phyloP scores from a whole-genome alignment of 2,329 filamentous ascomycete genomes.

The Cladosporium sp. region DNA sequence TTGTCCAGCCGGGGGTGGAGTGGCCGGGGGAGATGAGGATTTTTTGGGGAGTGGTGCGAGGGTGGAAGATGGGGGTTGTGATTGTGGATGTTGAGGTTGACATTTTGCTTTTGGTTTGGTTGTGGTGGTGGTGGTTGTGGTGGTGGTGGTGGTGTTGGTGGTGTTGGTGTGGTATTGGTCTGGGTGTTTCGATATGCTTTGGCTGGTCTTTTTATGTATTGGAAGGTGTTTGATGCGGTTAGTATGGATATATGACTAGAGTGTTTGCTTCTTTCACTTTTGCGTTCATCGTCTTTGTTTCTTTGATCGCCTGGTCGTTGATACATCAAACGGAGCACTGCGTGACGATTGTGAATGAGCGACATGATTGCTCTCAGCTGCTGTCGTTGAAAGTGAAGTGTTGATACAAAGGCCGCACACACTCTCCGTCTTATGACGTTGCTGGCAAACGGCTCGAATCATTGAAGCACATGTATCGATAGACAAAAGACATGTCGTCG shows the following conservation, averaged over 20 bases:
- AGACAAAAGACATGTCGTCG: background rate
- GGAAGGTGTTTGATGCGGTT: background rate
- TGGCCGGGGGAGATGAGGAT: conserved; percentile 9
- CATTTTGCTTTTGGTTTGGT: background rate
- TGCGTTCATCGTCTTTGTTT: background rate
- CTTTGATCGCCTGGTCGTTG: background rate
- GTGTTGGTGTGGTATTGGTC: background rate
- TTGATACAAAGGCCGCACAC: too few relatives aligned
- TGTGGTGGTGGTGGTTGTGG: background rate
- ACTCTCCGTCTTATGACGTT: background rate
- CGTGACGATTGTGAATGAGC: background rate
- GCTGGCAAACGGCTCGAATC: background rate
- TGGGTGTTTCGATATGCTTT: background rate
- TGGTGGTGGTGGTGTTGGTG: too few relatives aligned
- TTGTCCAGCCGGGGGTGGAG: background rate
- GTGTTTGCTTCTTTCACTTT: background rate
- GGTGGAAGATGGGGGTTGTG: background rate
- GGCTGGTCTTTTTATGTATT: background rate
- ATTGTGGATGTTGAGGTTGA: background rate
- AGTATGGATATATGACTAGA: background rate
- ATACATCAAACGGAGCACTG: background rate
- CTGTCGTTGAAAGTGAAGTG: background rate
- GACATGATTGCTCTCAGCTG: background rate
- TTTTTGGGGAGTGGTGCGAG: background rate
- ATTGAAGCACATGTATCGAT: background rate